These are phyloP conservation scores for Scleroderma bovista DNA, from an alignment of 768 basidiomycete genomes.

Conservation along the genomic window DNA sequence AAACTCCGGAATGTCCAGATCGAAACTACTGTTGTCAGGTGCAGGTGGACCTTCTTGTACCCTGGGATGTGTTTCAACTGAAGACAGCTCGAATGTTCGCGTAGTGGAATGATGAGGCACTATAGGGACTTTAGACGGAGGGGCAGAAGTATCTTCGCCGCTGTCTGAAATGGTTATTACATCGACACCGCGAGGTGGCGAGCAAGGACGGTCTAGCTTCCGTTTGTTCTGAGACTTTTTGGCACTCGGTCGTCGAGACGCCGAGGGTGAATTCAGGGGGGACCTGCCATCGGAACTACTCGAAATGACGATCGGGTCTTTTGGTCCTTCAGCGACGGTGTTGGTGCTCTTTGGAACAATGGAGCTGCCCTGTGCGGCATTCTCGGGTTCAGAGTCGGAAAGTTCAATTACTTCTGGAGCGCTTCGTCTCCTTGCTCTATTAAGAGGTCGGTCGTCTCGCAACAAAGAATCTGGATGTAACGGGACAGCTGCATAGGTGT, in stretches of 20 bases:
- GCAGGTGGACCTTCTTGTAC: neutral
- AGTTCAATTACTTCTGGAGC: conserved; percentile 12
- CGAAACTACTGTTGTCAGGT: neutral
- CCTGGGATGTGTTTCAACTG: neutral
- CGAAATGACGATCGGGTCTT: conserved; percentile 20
- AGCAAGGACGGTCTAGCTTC: neutral
- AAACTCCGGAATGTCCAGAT: neutral
- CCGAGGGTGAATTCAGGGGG: neutral
- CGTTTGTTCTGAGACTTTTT: neutral
- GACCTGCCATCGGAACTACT: conserved; percentile 18
- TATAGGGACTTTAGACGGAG: neutral
- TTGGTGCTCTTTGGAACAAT: neutral
- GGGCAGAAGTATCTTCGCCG: conserved; percentile 8
- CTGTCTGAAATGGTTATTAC: conserved; percentile 28
- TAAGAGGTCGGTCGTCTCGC: conserved; percentile 10
- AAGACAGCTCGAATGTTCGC: neutral
- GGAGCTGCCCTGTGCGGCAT: neutral
- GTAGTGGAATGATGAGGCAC: neutral
- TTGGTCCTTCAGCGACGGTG: neutral
- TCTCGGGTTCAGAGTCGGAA: conserved; percentile 16
- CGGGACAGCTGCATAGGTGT: conserved; percentile 10
- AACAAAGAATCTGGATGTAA: conserved; percentile 4
- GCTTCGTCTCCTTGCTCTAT: conserved; percentile 6
- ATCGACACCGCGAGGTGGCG: conserved; percentile 6
- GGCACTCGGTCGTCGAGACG: conserved; percentile 1